Evolutionary conservation across 352 stramenopile genomes (phyloP), one percentile per base, ranked within the genome.

Genomic region (Globisporangium middletonii): DNA sequence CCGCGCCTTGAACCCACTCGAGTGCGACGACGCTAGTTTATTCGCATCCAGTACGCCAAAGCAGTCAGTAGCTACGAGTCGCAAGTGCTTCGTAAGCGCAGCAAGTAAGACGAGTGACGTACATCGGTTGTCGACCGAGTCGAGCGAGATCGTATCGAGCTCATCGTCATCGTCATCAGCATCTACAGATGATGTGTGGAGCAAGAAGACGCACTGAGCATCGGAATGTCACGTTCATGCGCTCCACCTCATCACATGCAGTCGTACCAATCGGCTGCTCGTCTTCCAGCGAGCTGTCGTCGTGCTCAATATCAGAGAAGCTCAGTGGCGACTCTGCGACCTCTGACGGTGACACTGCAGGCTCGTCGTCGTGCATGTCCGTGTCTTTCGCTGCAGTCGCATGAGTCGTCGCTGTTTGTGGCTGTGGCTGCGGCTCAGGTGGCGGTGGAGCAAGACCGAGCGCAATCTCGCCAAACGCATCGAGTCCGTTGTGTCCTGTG

Each of bases 401-500:
- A 23, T 23, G 38, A 41, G 1, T 26, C 45, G 48, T 15, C 58
- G 61, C 41, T 23, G 30, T 1, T 49, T 53, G 42, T n/a, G 18
- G 37, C 28, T 49, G 42, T 12, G 50, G 7, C 19, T 27, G 27
- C 1, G 12, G 7, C 19, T 8, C 16, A 12, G 9, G 19, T 16
- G 4, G 45, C 7, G 12, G 38, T 18, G 15, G 27, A 6, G 50
- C 19, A 7, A 50, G 19, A 4, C 59, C 59, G 4, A 79, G 37
- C 44, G 53, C 61, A 18, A 82, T 27, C 49, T 70, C 62, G 18
- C 75, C 65, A 46, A 79, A 78, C 37, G 53, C 58, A 33, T 75
- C 50, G 37, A 85, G 56, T 5, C 65, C 62, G 44, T 64, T 71
- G 42, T 77, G 71, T 46, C 64, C 75, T 84, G 52, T n/a, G 12